A percentile compares a stretch with the other conserved stretches of the same genome.
These are phyloP conservation scores for Fusarium sp. DNA, from an alignment of 2,329 filamentous ascomycete genomes.

Conservation along the genomic window DNA sequence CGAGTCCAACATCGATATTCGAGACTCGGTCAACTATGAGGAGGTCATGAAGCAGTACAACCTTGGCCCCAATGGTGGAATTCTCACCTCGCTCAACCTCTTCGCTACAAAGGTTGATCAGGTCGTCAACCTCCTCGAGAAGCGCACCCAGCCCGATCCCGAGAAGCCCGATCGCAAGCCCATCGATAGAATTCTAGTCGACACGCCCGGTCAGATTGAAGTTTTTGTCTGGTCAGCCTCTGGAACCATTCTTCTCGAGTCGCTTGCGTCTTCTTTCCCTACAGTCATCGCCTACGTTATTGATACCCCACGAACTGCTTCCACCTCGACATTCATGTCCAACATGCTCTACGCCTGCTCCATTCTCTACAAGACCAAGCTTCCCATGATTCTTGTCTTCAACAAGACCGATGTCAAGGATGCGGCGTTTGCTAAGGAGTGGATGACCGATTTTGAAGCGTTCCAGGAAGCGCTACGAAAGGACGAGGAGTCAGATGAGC, in stretches of 20 bases:
- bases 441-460: constrained; percentile 99
- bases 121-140: constrained; percentile 87
- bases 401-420: constrained; percentile 98
- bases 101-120: constrained; percentile 99
- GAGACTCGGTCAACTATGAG: constrained; percentile 98
- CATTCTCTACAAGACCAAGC: constrained; percentile 97
- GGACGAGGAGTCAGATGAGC: constrained; percentile 81
- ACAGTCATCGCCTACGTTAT: constrained; percentile 98
- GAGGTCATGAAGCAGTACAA: constrained; percentile 99
- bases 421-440: constrained; percentile 90
- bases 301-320: constrained; percentile 91
- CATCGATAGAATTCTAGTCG: constrained; percentile 86
- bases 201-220: constrained; percentile 97
- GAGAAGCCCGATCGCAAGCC: constrained; percentile 67
- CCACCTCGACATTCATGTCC: constrained; percentile 97
- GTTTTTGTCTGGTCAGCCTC: constrained; percentile 99
- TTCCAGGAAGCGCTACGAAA: constrained; percentile 86
- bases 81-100: constrained; percentile 92
- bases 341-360: constrained; percentile 99
- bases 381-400: constrained; percentile 98
- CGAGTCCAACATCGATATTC: constrained; percentile 97
- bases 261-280: constrained; percentile 90
- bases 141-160: constrained; percentile 74
- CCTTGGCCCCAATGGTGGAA: constrained; percentile 94
- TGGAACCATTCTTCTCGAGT: constrained; percentile 91